phyloP scores from a whole-genome alignment of 805 yeast species.

The Saturnispora zaruensis region DNA sequence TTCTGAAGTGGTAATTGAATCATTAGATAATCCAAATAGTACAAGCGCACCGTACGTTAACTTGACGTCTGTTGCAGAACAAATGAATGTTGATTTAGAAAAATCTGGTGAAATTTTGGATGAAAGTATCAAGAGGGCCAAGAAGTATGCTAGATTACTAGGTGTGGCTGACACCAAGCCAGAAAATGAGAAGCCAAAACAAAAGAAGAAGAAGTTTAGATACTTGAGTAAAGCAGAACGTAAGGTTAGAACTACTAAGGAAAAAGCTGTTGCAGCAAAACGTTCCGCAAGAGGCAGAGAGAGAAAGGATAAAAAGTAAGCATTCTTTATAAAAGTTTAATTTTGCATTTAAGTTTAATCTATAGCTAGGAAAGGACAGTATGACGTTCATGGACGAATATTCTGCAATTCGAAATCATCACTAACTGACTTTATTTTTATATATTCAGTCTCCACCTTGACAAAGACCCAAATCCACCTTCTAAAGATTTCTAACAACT shows the following conservation, averaged over 20 bases:
- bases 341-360: not conserved
- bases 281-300: slow-evolving; percentile 14
- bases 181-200: slow-evolving; percentile 27
- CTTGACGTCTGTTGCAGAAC: slow-evolving; percentile 38
- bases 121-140: slow-evolving; percentile 68
- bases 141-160: slow-evolving; percentile 66
- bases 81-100: slow-evolving; percentile 63
- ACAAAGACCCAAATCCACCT: slow-evolving; percentile 87
- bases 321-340: not conserved
- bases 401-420: slow-evolving; percentile 20
- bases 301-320: slow-evolving; percentile 19
- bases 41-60: slow-evolving; percentile 19
- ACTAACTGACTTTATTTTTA: slow-evolving; percentile 18
- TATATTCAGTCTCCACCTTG: slow-evolving; percentile 71
- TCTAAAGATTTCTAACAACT: slow-evolving; percentile 67
- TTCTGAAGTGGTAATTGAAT: slow-evolving; percentile 49
- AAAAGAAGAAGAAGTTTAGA: slow-evolving; percentile 74
- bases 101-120: slow-evolving; percentile 63
- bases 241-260: slow-evolving; percentile 39
- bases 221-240: slow-evolving; percentile 79
- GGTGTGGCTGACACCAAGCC: slow-evolving; percentile 40
- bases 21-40: slow-evolving; percentile 39
- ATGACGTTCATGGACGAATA: slow-evolving; percentile 3
- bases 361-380: not conserved
- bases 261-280: slow-evolving; percentile 27